Evolutionary conservation across 2,329 filamentous ascomycete genomes (phyloP).

Genomic region (Fusarium beomiforme): DNA sequence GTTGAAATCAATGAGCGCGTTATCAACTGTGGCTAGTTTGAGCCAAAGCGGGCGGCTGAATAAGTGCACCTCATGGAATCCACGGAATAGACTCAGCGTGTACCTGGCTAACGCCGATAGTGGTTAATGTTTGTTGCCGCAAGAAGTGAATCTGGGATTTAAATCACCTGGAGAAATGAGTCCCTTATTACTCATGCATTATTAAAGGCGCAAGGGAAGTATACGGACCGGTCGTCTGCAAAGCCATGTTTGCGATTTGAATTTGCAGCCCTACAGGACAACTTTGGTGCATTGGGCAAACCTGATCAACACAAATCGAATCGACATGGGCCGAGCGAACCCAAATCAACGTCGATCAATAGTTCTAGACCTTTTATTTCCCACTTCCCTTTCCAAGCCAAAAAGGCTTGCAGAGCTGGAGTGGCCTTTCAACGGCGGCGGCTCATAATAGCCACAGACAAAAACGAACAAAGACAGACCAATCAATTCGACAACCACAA

Average conservation of each 20-base stretch:
- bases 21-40: conserved; percentile 1
- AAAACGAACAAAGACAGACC: conserved; percentile 3
- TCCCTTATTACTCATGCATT: background rate
- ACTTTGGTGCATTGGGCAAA: background rate
- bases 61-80: background rate
- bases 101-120: conserved; percentile 23
- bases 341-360: conserved; percentile 28
- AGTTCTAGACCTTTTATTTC: conserved; percentile 30
- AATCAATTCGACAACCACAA: conserved; percentile 2
- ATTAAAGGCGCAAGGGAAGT: background rate
- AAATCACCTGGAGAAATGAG: background rate
- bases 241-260: background rate
- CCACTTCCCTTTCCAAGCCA: conserved; percentile 2
- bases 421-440: conserved; percentile 8
- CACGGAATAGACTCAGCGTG: conserved; percentile 9
- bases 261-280: conserved; percentile 2
- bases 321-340: background rate
- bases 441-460: background rate
- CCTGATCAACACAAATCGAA: conserved; percentile 12
- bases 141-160: background rate
- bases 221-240: background rate
- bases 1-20: background rate
- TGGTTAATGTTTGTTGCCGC: conserved; percentile 24
- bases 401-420: conserved; percentile 13
- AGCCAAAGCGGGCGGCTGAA: conserved; percentile 16